phyloP scores from a whole-genome alignment of 2,329 filamentous ascomycete genomes.

The Sordariomycetes sp. region DNA sequence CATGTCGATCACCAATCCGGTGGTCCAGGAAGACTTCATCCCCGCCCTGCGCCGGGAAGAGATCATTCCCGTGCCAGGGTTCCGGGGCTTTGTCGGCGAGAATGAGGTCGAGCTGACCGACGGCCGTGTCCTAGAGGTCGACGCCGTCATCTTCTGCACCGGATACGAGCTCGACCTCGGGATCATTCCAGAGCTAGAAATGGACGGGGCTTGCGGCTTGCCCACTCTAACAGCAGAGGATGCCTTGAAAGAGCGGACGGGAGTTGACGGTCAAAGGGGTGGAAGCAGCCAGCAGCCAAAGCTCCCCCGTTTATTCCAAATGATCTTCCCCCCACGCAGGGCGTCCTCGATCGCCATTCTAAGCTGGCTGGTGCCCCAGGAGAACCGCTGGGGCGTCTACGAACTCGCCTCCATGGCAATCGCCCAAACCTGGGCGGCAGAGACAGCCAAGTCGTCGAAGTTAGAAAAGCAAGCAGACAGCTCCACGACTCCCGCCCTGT shows the following conservation, averaged over 20 bases:
- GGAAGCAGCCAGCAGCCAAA: neutral
- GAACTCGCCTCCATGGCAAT: constrained; percentile 28
- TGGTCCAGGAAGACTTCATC: constrained; percentile 15
- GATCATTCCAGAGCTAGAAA: constrained; percentile 1
- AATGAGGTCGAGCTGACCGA: constrained; percentile 14
- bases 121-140: constrained; percentile 14
- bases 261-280: neutral
- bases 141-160: constrained; percentile 17
- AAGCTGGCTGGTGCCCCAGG: constrained; percentile 17
- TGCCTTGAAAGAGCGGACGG: too few species aligned
- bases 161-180: constrained; percentile 14
- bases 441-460: constrained; percentile 16
- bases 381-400: constrained; percentile 19
- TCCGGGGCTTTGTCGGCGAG: constrained; percentile 13
- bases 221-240: neutral
- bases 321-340: constrained; percentile 25
- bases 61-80: constrained; percentile 15
- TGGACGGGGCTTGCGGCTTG: neutral
- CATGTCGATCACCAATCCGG: constrained; percentile 13
- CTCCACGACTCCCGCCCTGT: too few species aligned
- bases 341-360: constrained; percentile 24
- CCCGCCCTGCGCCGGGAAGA: constrained; percentile 14
- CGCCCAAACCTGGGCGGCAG: constrained; percentile 25
- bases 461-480: neutral
- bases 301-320: constrained; percentile 20